A percentile compares a stretch with the other conserved stretches of the same genome.
These are phyloP conservation scores for Metroxylon sagu DNA, from an alignment of 176 grass and related monocot genomes.

Conservation along the genomic window DNA sequence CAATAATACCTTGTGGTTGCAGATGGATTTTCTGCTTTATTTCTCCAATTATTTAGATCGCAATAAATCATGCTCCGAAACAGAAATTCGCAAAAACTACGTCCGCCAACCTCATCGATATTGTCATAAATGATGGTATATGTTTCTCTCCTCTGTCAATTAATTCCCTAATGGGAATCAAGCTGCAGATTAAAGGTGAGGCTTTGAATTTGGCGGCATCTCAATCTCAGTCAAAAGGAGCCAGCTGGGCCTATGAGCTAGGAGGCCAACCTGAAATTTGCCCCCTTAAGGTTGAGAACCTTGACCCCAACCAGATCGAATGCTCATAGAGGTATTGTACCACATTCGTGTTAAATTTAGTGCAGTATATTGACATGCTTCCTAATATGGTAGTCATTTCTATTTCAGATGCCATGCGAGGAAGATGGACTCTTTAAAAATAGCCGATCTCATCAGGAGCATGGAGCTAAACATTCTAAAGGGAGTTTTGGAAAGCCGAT, in stretches of 20 bases:
- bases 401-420: constrained; percentile 40
- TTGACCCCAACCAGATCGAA: constrained; percentile 47
- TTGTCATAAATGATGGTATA: no score
- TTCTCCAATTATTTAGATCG: no score
- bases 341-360: background rate
- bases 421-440: constrained; percentile 45
- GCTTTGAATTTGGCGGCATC: background rate
- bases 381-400: background rate
- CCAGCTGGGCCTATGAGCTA: background rate
- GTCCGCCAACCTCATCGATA: no score
- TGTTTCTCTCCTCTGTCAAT: no score
- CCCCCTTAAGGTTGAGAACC: constrained; percentile 54
- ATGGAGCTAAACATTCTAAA: constrained; percentile 48
- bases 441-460: constrained; percentile 30
- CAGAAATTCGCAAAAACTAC: no score
- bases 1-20: no score
- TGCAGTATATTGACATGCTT: no score
- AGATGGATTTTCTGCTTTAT: no score
- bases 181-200: constrained; percentile 1
- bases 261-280: constrained; percentile 24
- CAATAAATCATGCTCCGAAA: no score
- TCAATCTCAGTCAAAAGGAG: constrained; percentile 3
- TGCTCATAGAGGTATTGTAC: constrained; percentile 53
- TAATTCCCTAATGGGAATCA: background rate
- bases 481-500: constrained; percentile 43